phyloP scores from a whole-genome alignment of 179 eudicot genomes.

The Silene coronaria region DNA sequence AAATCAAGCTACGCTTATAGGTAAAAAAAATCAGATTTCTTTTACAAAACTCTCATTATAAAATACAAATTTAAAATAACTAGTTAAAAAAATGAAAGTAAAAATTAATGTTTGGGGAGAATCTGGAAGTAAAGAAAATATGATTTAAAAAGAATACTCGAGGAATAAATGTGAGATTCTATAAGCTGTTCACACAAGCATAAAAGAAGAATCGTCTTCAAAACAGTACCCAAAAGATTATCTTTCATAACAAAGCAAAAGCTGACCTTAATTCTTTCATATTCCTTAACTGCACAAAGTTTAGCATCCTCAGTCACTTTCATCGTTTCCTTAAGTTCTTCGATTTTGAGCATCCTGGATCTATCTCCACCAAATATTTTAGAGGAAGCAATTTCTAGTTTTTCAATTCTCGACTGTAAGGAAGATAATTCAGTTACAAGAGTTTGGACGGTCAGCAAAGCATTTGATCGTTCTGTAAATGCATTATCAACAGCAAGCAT shows the following conservation, averaged over 20 bases:
- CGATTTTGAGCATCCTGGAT: slow-evolving; percentile 62
- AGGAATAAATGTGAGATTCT: background rate
- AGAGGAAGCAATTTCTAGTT: slow-evolving; percentile 66
- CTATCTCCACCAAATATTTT: slow-evolving; percentile 85
- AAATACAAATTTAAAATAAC: too few species aligned
- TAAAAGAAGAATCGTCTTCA: background rate
- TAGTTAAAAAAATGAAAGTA: too few species aligned
- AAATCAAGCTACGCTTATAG: too few species aligned
- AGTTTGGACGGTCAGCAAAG: slow-evolving; percentile 87
- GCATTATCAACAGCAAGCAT: slow-evolving; percentile 80
- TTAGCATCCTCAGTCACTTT: slow-evolving; percentile 85
- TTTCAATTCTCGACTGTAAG: slow-evolving; percentile 58
- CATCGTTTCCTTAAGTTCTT: slow-evolving; percentile 67
- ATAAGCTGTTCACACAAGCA: background rate
- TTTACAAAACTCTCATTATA: too few species aligned
- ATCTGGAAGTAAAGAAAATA: too few species aligned
- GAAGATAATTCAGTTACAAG: slow-evolving; percentile 70
- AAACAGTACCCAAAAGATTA: background rate
- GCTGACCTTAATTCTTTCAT: slow-evolving; percentile 81
- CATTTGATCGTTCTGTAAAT: slow-evolving; percentile 85
- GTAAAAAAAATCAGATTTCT: too few species aligned
- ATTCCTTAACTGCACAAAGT: slow-evolving; percentile 67
- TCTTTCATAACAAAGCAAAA: background rate
- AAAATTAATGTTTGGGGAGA: too few species aligned
- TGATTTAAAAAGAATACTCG: background rate